Conservation (phyloP, 2,329 filamentous ascomycete genomes). For the Gnomoniopsis smithogilvyi region DNA sequence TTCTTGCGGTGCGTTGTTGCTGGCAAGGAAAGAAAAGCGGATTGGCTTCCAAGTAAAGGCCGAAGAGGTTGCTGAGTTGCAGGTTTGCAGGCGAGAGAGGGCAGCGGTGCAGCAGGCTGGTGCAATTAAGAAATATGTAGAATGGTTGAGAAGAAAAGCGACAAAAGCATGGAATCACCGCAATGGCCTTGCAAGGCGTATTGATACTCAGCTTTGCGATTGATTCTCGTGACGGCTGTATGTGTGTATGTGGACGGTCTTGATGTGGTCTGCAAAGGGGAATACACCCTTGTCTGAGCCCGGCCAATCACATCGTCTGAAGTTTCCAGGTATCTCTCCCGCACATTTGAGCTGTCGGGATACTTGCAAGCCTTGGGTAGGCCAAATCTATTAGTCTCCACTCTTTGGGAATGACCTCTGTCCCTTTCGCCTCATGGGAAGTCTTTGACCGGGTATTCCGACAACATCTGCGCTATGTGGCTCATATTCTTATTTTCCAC, state of each 20-base stretch:
- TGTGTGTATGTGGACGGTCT: not conserved
- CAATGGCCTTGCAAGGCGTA: conserved; percentile 2
- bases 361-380: too few species aligned
- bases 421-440: too few species aligned
- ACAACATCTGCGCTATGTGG: too few species aligned
- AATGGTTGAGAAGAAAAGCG: conserved; percentile 1
- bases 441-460: too few species aligned
- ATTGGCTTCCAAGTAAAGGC: not conserved
- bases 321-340: too few species aligned
- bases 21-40: not conserved
- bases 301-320: too few species aligned
- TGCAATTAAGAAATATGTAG: not conserved
- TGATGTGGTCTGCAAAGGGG: not conserved
- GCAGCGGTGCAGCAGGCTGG: conserved; percentile 6
- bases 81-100: not conserved
- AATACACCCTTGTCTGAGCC: too few species aligned
- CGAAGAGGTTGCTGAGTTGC: not conserved
- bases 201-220: conserved; percentile 2
- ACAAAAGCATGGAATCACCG: not conserved
- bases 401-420: too few species aligned
- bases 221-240: not conserved
- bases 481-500: too few species aligned
- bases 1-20: not conserved
- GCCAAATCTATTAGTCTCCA: too few species aligned
- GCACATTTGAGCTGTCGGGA: too few species aligned